Evolutionary conservation across 169 alveolate species (phyloP), one percentile per base, ranked within the genome.

Genomic region (Cystoisospora suis): DNA sequence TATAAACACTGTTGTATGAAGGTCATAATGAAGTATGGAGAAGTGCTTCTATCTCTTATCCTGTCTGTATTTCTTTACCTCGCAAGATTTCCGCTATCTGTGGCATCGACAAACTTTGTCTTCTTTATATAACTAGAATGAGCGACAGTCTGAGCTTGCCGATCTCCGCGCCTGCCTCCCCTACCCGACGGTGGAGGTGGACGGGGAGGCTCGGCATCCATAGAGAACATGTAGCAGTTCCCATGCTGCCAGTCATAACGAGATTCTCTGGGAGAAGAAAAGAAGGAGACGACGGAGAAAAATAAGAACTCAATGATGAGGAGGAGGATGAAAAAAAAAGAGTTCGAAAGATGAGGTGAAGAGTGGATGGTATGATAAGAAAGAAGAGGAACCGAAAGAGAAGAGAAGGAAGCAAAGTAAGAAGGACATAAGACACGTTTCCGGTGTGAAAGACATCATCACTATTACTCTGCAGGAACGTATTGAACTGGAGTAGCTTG

Each of bases 221-320:
- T 29, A 3, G 88, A 44, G 46, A 81, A 81, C 17, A 44, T 32
- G 75, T 81, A 81, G 72, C 88, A 81, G 75, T 81, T 81, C 36
- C 88, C 88, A 34, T 81, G 88, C n/a, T 81, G 88, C 88, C 88
- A 81, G 88, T 81, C 75, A 53, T 81, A 81, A 20, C 88, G 72
- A 72, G 88, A 72, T 47, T 81, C 88, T 0, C 88, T 81, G 88
- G 15, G 44, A 69, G 77, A 65, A 65, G 77, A 7, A 27, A 27
- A 27, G 29, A 38, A 65, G 77, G 77, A 65, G 34, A 38, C 9
- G 34, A 65, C 12, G 34, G 77, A 65, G 77, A 65, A n/a, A 65
- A 15, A 65, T 6, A 65, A 38, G 29, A 65, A 15, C 40, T 15
- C n/a, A 53, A 20, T 15, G 20, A 53, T 15, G 65, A 20, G n/a